Percentiles rank a stretch among this genome's conserved stretches.
Conservation (phyloP, 2,329 filamentous ascomycete genomes). For the Tolypocladium pustulatum region DNA sequence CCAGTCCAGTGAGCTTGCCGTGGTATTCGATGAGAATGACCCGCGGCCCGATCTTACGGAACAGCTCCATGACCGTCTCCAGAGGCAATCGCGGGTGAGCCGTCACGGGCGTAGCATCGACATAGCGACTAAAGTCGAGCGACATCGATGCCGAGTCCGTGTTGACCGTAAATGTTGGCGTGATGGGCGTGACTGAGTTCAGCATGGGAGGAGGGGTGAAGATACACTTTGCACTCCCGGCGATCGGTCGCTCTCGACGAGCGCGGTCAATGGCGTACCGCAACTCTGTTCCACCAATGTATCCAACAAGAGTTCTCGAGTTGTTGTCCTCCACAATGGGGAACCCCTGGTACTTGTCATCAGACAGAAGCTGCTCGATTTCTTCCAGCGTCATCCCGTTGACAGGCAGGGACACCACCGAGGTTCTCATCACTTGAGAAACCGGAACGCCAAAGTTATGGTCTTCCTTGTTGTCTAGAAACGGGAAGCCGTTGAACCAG, state of each 20-base stretch:
- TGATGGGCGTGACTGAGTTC: constrained; percentile 24
- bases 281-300: constrained; percentile 86
- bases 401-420: constrained; percentile 63
- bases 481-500: constrained; percentile 96
- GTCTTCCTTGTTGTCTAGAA: constrained; percentile 94
- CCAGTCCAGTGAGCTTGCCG: constrained; percentile 70
- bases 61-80: constrained; percentile 97
- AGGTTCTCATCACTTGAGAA: constrained; percentile 75
- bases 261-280: constrained; percentile 81
- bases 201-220: constrained; percentile 46
- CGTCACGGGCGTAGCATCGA: constrained; percentile 80
- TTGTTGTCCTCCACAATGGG: constrained; percentile 71
- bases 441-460: constrained; percentile 94
- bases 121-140: constrained; percentile 76
- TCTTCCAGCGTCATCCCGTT: constrained; percentile 65
- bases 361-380: constrained; percentile 63
- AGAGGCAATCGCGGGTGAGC: constrained; percentile 85
- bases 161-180: constrained; percentile 46
- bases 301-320: constrained; percentile 69
- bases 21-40: constrained; percentile 90
- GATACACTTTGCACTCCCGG: constrained; percentile 54
- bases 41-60: constrained; percentile 92
- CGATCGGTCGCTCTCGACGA: constrained; percentile 58
- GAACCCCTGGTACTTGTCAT: constrained; percentile 84
- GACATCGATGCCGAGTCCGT: constrained; percentile 42